Evolutionary conservation across 1,139 yeast species (phyloP).

Genomic region (Yamadazyma mexicana): DNA sequence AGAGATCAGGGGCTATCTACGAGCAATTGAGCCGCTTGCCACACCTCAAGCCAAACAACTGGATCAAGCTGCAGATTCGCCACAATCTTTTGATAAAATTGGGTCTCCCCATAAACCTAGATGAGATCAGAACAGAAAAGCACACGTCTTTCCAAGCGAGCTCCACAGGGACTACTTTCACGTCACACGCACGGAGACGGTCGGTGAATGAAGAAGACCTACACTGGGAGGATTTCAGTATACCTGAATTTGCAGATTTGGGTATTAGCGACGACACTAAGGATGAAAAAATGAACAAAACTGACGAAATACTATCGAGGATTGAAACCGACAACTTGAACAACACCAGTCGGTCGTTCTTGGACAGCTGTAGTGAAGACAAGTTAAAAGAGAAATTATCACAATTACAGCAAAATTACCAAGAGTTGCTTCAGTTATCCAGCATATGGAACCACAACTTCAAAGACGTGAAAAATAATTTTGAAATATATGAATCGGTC

Average conservation of each 20-base stretch:
- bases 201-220: conserved; percentile 31
- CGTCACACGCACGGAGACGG: conserved; percentile 16
- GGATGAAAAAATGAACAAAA: conserved; percentile 18
- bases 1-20: conserved; percentile 29
- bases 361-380: conserved; percentile 17
- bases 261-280: conserved; percentile 22
- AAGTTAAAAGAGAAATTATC: conserved; percentile 22
- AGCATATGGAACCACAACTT: conserved; percentile 52
- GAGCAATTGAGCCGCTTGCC: conserved; percentile 40
- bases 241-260: conserved; percentile 28
- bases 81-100: conserved; percentile 49
- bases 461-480: conserved; percentile 47
- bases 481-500: conserved; percentile 66
- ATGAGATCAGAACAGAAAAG: conserved; percentile 13
- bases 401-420: conserved; percentile 28
- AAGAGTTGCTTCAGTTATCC: conserved; percentile 33
- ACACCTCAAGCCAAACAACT: conserved; percentile 50
- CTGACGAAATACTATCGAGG: conserved; percentile 28
- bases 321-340: conserved; percentile 39
- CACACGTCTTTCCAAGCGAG: conserved; percentile 1
- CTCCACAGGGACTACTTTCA: background rate
- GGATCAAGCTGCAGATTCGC: conserved; percentile 60
- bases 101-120: conserved; percentile 19
- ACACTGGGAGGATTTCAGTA: conserved; percentile 31
- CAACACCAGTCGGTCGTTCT: conserved; percentile 31